A percentile compares a stretch with the other conserved stretches of the same genome.
phyloP scores from a whole-genome alignment of 345 rosid genomes.

The Gossypium australe region DNA sequence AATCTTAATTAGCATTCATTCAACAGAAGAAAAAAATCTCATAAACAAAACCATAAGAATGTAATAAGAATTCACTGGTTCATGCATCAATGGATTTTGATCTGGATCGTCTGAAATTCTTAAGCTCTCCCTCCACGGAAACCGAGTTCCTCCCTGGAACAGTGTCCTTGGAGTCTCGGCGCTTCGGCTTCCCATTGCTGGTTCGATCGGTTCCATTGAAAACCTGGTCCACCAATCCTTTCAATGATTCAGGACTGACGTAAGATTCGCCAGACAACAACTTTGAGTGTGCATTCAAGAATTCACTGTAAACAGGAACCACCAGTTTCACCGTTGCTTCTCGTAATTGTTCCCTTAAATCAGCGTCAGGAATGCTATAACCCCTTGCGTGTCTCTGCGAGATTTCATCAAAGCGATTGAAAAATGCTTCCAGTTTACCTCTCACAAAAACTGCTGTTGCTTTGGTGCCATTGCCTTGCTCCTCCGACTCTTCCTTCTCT shows the following conservation, averaged over 20 bases:
- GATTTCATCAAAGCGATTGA: constrained; percentile 41
- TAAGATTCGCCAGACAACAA: constrained; percentile 20
- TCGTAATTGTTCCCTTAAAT: constrained; percentile 49
- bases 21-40: background rate
- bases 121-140: constrained; percentile 19
- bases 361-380: constrained; percentile 39
- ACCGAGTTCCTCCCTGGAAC: constrained; percentile 8
- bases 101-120: constrained; percentile 26
- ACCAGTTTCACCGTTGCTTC: constrained; percentile 41
- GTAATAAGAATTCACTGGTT: background rate
- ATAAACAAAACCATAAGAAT: background rate
- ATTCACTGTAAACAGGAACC: constrained; percentile 39
- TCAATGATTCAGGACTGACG: constrained; percentile 28
- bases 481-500: constrained; percentile 26
- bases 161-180: constrained; percentile 27
- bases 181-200: constrained; percentile 27
- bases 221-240: constrained; percentile 22
- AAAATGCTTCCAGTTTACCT: constrained; percentile 38
- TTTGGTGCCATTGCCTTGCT: background rate
- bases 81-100: constrained; percentile 20
- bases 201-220: constrained; percentile 25
- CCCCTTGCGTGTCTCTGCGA: constrained; percentile 27
- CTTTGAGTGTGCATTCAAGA: constrained; percentile 19
- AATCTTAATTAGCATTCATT: background rate
- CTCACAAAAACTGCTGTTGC: constrained; percentile 9